A percentile compares a stretch with the other conserved stretches of the same genome.
phyloP scores from a whole-genome alignment of 1,284 basidiomycete genomes.

The Ustanciosporium gigantosporum region DNA sequence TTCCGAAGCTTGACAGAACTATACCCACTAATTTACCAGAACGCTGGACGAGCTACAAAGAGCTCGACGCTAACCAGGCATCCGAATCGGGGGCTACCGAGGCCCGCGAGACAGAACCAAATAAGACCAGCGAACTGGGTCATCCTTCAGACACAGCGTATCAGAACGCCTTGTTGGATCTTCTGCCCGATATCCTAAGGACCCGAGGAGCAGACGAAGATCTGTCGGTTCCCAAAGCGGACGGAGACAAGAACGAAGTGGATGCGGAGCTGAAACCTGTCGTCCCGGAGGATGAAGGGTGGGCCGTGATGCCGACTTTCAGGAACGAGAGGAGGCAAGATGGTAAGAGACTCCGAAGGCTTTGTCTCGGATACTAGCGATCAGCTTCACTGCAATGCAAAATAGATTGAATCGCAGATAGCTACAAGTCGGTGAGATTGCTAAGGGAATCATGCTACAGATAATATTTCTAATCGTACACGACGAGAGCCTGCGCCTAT shows the following conservation, averaged over 20 bases:
- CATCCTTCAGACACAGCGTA: slow-evolving; percentile 42
- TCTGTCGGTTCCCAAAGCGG: neutral
- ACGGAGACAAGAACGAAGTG: neutral
- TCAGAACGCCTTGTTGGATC: slow-evolving; percentile 30
- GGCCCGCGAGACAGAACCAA: neutral
- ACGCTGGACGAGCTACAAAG: slow-evolving; percentile 22
- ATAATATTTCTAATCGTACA: no score
- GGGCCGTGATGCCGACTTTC: slow-evolving; percentile 10
- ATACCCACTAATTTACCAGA: slow-evolving; percentile 22
- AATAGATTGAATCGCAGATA: no score
- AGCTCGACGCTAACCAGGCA: neutral
- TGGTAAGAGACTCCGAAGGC: slow-evolving; percentile 14
- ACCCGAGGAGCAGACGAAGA: slow-evolving; percentile 1
- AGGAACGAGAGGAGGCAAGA: slow-evolving; percentile 22
- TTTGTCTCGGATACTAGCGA: slow-evolving; percentile 22
- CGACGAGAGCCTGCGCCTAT: no score
- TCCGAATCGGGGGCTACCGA: slow-evolving; percentile 7
- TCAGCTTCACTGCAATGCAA: no score
- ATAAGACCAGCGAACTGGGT: slow-evolving; percentile 17
- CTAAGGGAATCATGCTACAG: no score
- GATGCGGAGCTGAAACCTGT: slow-evolving; percentile 1
- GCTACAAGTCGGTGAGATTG: no score
- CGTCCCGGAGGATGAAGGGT: slow-evolving; percentile 11
- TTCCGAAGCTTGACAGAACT: slow-evolving; percentile 26
- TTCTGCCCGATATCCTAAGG: slow-evolving; percentile 7